Evolutionary conservation across 169 alveolate species (phyloP).

Genomic region (Plasmodium sp.): DNA sequence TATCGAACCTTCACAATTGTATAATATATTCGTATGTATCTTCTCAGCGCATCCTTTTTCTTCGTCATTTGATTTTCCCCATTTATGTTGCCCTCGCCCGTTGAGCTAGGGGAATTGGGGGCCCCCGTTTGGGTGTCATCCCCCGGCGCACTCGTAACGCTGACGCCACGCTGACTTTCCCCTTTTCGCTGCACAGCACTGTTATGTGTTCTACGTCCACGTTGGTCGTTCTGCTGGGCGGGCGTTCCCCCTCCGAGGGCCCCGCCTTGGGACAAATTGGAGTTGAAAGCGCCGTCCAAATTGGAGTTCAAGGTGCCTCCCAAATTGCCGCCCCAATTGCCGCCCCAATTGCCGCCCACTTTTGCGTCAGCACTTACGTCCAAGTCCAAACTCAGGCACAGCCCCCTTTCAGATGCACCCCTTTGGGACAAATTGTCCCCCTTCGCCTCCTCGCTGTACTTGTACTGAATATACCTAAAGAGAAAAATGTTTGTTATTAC

Average conservation of each 20-base stretch:
- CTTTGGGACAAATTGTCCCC: constrained; percentile 1
- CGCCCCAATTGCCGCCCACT: background rate
- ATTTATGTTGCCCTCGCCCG: background rate
- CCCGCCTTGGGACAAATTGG: background rate
- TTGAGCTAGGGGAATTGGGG: background rate
- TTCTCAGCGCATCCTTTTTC: background rate
- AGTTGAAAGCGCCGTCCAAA: background rate
- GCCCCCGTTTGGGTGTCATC: background rate
- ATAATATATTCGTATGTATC: constrained; percentile 17
- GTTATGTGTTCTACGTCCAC: background rate
- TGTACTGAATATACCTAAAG: constrained; percentile 49
- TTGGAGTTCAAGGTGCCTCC: no score
- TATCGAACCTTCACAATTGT: constrained; percentile 42
- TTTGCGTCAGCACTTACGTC: background rate
- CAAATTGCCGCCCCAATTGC: background rate
- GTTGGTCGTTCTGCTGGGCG: background rate
- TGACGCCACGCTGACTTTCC: background rate
- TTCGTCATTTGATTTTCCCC: background rate
- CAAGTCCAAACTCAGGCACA: background rate
- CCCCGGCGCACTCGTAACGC: background rate
- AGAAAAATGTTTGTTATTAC: constrained; percentile 51
- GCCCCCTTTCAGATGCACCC: background rate
- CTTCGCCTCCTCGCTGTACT: background rate
- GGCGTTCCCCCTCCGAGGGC: background rate
- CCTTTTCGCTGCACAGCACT: background rate